Evolutionary conservation across 768 basidiomycete genomes (phyloP).

Genomic region (Lyophyllum shimeji): DNA sequence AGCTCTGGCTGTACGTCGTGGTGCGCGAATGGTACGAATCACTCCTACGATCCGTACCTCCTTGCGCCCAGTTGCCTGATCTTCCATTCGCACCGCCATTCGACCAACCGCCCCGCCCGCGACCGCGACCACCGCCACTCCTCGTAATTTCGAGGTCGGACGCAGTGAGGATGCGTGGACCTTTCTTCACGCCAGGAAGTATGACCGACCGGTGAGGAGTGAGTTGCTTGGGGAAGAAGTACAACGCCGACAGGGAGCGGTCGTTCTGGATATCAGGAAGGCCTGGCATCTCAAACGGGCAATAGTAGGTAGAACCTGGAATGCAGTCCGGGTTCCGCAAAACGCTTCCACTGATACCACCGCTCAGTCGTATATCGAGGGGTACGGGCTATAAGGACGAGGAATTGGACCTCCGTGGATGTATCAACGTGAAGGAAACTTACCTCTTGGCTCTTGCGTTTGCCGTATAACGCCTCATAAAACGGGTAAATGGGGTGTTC

Average conservation of each 20-base stretch:
- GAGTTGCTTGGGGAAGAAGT: constrained; percentile 86
- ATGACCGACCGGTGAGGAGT: constrained; percentile 84
- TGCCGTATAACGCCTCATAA: constrained; percentile 88
- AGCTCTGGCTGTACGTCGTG: constrained; percentile 33
- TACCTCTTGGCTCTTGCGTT: constrained; percentile 80
- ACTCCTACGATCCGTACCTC: constrained; percentile 37
- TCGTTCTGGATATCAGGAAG: constrained; percentile 86
- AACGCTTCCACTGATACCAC: constrained; percentile 78
- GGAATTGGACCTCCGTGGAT: constrained; percentile 9
- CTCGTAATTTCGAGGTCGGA: constrained; percentile 73
- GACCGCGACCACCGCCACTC: constrained; percentile 48
- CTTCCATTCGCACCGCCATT: constrained; percentile 15
- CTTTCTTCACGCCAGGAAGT: constrained; percentile 67
- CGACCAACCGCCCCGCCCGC: constrained; percentile 45
- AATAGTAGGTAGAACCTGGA: constrained; percentile 88
- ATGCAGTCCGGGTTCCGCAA: constrained; percentile 86
- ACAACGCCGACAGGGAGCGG: constrained; percentile 81
- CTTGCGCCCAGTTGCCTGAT: constrained; percentile 26
- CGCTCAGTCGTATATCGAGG: constrained; percentile 67
- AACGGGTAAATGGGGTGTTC: constrained; percentile 85
- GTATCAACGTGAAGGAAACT: constrained; percentile 22
- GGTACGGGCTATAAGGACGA: constrained; percentile 58
- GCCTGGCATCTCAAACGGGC: constrained; percentile 59
- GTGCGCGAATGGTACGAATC: constrained; percentile 48
- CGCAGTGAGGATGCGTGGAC: constrained; percentile 58